These are phyloP conservation scores for Mycosphaerelloides madeirae DNA, from an alignment of 2,329 filamentous ascomycete species.

Conservation along the genomic window DNA sequence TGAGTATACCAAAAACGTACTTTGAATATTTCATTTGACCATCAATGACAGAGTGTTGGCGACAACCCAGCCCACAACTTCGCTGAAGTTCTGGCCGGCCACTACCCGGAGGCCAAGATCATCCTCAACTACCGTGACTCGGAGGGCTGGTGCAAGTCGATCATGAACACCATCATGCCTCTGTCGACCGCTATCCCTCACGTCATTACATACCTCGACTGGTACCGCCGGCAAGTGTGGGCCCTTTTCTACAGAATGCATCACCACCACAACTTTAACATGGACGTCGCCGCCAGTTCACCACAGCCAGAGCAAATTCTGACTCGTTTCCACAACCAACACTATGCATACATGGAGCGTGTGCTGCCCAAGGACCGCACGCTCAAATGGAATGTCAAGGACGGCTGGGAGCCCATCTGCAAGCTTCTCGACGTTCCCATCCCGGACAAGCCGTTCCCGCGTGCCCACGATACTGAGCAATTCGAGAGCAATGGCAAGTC, in stretches of 20 bases:
- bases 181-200: too few species aligned
- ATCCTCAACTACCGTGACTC: conserved; percentile 48
- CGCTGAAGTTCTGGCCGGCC: conserved; percentile 35
- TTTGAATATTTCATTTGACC: too few species aligned
- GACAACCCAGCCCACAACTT: background rate
- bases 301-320: background rate
- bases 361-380: conserved; percentile 21
- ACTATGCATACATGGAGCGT: conserved; percentile 13
- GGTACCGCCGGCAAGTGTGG: background rate
- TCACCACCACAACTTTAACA: background rate
- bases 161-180: too few species aligned
- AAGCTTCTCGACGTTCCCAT: conserved; percentile 20
- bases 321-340: background rate
- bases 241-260: background rate
- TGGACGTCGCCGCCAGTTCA: background rate
- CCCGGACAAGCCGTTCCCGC: conserved; percentile 20
- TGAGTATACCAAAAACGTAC: background rate
- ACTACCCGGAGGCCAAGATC: conserved; percentile 65
- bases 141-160: conserved; percentile 34
- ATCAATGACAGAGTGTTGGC: background rate
- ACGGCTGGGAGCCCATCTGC: conserved; percentile 28
- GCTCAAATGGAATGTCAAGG: conserved; percentile 19
- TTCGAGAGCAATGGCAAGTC: background rate
- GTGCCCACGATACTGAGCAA: background rate
- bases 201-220: background rate